A percentile compares a stretch with the other conserved stretches of the same genome.
phyloP scores from a whole-genome alignment of 371 early-diverging fungal genomes.

The Mucor indicus region DNA sequence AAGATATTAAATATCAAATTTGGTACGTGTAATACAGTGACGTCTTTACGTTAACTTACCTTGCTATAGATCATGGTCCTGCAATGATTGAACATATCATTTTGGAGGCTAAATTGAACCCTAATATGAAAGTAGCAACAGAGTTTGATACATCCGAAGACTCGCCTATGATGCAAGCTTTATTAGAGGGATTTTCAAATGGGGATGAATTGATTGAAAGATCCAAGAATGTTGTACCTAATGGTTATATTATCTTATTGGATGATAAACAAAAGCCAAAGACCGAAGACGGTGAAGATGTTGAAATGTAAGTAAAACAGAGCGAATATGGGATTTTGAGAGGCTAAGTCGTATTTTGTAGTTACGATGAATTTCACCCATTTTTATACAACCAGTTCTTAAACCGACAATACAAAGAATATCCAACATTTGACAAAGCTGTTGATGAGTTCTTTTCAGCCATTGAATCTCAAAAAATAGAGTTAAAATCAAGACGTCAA shows the following conservation, averaged over 20 bases:
- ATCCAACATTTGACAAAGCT: conserved; percentile 75
- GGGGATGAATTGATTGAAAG: conserved; percentile 59
- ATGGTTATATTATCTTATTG: conserved; percentile 61
- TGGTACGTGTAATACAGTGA: conserved; percentile 32
- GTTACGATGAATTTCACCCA: conserved; percentile 90
- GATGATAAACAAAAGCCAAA: conserved; percentile 44
- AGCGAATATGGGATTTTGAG: background rate
- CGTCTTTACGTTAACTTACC: background rate
- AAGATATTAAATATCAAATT: conserved; percentile 73
- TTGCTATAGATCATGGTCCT: conserved; percentile 73
- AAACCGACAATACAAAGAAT: conserved; percentile 51
- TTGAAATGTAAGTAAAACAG: conserved; percentile 49
- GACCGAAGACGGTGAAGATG: conserved; percentile 38
- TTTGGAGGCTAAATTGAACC: conserved; percentile 65
- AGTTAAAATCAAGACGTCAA: conserved; percentile 64
- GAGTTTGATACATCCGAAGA: conserved; percentile 53
- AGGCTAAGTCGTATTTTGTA: conserved; percentile 1
- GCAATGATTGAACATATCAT: conserved; percentile 87
- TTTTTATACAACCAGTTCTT: conserved; percentile 74
- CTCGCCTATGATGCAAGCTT: conserved; percentile 27
- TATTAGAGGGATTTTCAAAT: conserved; percentile 44
- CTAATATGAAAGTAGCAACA: conserved; percentile 56
- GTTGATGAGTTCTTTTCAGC: conserved; percentile 92
- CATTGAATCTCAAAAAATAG: conserved; percentile 85
- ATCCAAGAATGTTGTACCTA: conserved; percentile 37